phyloP scores from a whole-genome alignment of 2,329 filamentous ascomycete genomes.

The Fusarium denticulatum region DNA sequence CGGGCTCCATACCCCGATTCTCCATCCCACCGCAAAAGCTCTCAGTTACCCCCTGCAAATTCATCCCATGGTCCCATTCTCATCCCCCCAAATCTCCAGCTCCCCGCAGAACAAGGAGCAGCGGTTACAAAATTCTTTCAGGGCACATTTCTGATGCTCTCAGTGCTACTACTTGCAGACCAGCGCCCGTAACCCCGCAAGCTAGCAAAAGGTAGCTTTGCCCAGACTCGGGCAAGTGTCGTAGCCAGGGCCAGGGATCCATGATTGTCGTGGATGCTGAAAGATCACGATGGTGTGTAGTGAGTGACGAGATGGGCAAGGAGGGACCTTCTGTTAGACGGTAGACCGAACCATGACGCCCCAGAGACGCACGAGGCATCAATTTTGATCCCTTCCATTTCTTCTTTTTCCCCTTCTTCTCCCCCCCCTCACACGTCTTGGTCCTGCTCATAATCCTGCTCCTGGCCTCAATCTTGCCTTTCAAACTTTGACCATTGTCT shows the following conservation, averaged over 20 bases:
- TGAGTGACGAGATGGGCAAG: conserved; percentile 21
- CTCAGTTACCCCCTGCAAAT: conserved; percentile 17
- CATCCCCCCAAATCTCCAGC: conserved; percentile 12
- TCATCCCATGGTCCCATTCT: conserved; percentile 19
- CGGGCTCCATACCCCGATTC: not conserved
- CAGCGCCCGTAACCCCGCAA: conserved; percentile 42
- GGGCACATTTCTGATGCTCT: conserved; percentile 4
- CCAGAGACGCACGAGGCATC: conserved; percentile 37
- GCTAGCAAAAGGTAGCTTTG: conserved; percentile 31
- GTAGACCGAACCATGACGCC: conserved; percentile 45
- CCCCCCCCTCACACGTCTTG: not conserved
- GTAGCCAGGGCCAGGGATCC: conserved; percentile 38
- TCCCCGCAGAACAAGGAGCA: not conserved
- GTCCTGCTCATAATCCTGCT: not conserved
- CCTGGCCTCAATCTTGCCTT: conserved; percentile 6
- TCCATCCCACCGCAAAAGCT: conserved; percentile 2
- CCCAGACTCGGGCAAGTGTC: conserved; percentile 35
- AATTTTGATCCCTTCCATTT: conserved; percentile 33
- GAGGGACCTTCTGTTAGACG: conserved; percentile 32
- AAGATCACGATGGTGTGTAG: conserved; percentile 45
- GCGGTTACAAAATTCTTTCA: not conserved
- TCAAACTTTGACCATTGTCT: conserved; percentile 1
- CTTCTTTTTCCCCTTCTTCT: conserved; percentile 33
- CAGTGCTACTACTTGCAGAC: not conserved
- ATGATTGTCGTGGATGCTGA: conserved; percentile 35